A percentile compares a stretch with the other conserved stretches of the same genome.
phyloP scores from a whole-genome alignment of 192 early-diverging fungal species.

The Phycomyces blakesleeanus region DNA sequence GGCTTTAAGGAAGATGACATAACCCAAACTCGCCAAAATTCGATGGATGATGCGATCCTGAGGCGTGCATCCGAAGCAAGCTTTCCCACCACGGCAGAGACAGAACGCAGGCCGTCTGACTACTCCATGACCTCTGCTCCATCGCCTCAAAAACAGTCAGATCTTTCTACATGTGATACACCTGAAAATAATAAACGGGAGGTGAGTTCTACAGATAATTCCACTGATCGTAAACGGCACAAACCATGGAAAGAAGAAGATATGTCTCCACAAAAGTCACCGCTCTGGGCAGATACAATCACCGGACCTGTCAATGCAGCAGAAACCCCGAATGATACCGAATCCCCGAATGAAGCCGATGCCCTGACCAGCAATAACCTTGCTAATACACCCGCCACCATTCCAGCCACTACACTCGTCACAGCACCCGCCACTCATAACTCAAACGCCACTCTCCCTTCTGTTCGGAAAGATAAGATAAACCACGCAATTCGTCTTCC shows the following conservation, averaged over 20 bases:
- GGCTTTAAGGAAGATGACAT: background rate
- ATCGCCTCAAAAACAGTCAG: too few relatives aligned
- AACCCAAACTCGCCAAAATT: constrained; percentile 4
- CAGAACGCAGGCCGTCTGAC: background rate
- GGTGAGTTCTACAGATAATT: background rate
- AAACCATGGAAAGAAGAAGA: background rate
- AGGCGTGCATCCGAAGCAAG: too few relatives aligned
- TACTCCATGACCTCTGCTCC: background rate
- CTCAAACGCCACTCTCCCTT: too few relatives aligned
- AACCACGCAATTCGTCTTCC: too few relatives aligned
- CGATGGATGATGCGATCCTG: background rate
- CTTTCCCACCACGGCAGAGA: background rate
- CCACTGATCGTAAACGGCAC: background rate
- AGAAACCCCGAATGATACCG: background rate
- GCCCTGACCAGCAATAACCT: background rate
- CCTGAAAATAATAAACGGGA: background rate
- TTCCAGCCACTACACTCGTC: too few relatives aligned
- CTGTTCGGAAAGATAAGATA: too few relatives aligned
- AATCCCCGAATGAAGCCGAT: constrained; percentile 3
- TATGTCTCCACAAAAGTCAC: too few relatives aligned
- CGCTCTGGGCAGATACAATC: too few relatives aligned
- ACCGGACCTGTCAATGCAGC: background rate
- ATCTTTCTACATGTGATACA: background rate
- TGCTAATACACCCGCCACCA: background rate
- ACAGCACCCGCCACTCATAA: too few relatives aligned